phyloP scores from a whole-genome alignment of 371 early-diverging fungal genomes.

The Mucor plumbeus region DNA sequence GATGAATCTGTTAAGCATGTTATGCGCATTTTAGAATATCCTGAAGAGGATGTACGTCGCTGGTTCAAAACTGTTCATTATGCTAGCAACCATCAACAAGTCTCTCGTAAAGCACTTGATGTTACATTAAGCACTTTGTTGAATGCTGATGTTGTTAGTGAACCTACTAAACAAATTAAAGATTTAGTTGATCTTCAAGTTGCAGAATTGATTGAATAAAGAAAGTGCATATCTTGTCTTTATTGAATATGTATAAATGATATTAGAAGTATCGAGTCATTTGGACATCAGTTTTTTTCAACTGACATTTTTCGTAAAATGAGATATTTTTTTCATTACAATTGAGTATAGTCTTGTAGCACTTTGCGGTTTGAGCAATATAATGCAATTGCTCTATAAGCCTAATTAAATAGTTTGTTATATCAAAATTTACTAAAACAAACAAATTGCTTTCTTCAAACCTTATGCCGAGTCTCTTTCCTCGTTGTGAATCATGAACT shows the following conservation, averaged over 20 bases:
- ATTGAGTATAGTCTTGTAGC: conserved; percentile 86
- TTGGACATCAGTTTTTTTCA: conserved; percentile 84
- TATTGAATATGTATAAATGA: neutral
- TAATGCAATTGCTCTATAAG: conserved; percentile 70
- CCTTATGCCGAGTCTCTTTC: conserved; percentile 75
- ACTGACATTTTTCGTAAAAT: conserved; percentile 95
- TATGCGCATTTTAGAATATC: conserved; percentile 61
- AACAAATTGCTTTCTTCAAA: neutral
- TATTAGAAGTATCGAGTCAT: conserved; percentile 71
- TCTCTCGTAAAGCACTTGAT: conserved; percentile 54
- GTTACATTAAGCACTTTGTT: conserved; percentile 57
- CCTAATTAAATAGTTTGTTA: conserved; percentile 16
- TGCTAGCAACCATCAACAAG: conserved; percentile 54
- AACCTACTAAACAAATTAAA: conserved; percentile 32
- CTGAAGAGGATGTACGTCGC: conserved; percentile 65
- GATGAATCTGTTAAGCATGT: conserved; percentile 61
- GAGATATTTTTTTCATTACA: conserved; percentile 85
- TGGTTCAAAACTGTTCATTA: conserved; percentile 79
- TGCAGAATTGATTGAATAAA: conserved; percentile 28
- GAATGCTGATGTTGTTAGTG: conserved; percentile 62
- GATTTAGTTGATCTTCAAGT: conserved; percentile 28
- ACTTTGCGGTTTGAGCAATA: conserved; percentile 58
- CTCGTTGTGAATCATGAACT: conserved; percentile 85
- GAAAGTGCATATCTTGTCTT: neutral
- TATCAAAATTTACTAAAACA: no score